phyloP scores from a whole-genome alignment of 306 rosid species.

The Quercus variabilis region DNA sequence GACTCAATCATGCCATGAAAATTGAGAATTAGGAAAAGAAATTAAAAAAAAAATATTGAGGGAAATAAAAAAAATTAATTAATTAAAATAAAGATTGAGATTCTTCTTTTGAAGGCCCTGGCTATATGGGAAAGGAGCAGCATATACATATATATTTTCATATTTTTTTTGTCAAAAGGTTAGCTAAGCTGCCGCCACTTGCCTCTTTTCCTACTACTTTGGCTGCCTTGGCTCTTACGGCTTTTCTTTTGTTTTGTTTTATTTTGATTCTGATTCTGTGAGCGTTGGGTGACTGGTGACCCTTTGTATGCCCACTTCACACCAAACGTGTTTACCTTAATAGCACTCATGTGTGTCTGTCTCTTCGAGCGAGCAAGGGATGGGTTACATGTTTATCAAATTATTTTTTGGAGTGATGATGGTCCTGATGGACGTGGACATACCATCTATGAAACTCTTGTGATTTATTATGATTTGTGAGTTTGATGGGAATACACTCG shows the following conservation, averaged over 20 bases:
- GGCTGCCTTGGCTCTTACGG: slow-evolving; percentile 30
- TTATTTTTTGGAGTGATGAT: not conserved
- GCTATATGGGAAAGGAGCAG: slow-evolving; percentile 9
- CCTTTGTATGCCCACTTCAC: slow-evolving; percentile 26
- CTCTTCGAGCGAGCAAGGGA: not conserved
- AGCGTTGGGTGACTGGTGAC: not conserved
- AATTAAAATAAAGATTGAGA: not conserved
- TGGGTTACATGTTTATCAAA: not conserved
- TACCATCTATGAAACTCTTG: too few species aligned
- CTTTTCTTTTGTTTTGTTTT: slow-evolving; percentile 10
- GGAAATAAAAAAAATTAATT: not conserved
- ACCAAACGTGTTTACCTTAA: slow-evolving; percentile 32
- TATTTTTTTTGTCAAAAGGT: slow-evolving; percentile 29
- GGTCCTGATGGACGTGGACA: not conserved
- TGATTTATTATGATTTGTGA: too few species aligned
- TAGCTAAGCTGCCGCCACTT: slow-evolving; percentile 27
- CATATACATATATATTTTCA: too few species aligned
- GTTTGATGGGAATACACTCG: too few species aligned
- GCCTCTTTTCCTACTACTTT: not conserved
- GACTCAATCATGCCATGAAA: slow-evolving; percentile 28
- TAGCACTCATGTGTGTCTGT: not conserved
- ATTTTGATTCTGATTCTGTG: not conserved
- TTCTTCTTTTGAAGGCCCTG: slow-evolving; percentile 12
- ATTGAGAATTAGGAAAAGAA: not conserved
- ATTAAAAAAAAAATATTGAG: not conserved